These are phyloP conservation scores for Marasmius tenuissimus DNA, from an alignment of 1,284 basidiomycete species.

Conservation along the genomic window DNA sequence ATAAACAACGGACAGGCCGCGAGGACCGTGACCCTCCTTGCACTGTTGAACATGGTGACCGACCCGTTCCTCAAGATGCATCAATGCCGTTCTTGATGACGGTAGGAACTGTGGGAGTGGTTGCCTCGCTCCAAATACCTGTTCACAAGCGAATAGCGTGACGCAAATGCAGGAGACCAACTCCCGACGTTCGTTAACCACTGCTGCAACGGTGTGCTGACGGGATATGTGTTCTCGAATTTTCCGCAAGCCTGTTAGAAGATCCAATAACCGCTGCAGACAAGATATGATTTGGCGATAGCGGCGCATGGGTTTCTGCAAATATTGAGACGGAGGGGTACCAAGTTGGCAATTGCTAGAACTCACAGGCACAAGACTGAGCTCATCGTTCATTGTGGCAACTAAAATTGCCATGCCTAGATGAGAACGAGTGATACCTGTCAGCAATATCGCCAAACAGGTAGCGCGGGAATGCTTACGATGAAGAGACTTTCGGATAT, in stretches of 20 bases:
- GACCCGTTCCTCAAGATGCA: constrained; percentile 35
- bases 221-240: constrained; percentile 49
- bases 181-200: constrained; percentile 45
- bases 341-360: not conserved
- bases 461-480: constrained; percentile 18
- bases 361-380: constrained; percentile 50
- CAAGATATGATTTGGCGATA: constrained; percentile 39
- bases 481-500: constrained; percentile 40
- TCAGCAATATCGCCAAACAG: not conserved
- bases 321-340: not conserved
- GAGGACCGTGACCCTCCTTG: constrained; percentile 25
- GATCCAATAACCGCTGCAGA: constrained; percentile 45
- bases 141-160: constrained; percentile 48
- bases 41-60: constrained; percentile 32
- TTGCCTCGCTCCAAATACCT: constrained; percentile 47
- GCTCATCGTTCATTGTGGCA: constrained; percentile 46
- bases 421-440: not conserved
- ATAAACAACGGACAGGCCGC: constrained; percentile 41
- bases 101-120: constrained; percentile 53
- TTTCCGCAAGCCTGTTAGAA: constrained; percentile 47
- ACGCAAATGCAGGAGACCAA: constrained; percentile 51
- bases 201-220: constrained; percentile 41
- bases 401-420: constrained; percentile 35
- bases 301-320: constrained; percentile 47
- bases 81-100: constrained; percentile 42